Percentiles rank a stretch among this genome's conserved stretches.
Evolutionary conservation across 2,329 filamentous ascomycete genomes (phyloP).

Genomic region (Talaromyces sp.): DNA sequence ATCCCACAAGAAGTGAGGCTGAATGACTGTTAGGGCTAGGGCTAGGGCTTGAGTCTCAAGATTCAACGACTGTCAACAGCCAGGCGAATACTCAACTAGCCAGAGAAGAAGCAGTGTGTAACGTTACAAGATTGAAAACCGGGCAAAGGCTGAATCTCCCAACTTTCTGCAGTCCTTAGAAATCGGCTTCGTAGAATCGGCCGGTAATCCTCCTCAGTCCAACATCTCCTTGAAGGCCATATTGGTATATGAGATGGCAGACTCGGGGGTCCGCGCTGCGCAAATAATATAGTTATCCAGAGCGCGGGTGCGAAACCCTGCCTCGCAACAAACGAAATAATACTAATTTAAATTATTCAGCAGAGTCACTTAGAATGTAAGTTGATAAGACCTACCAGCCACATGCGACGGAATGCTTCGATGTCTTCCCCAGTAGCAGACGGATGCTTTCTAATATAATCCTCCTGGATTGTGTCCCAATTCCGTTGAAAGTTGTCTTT

Average conservation of each 20-base stretch:
- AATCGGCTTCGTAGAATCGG: neutral
- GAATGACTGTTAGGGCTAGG: neutral
- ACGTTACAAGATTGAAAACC: neutral
- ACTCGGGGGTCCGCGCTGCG: conserved; percentile 50
- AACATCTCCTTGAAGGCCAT: neutral
- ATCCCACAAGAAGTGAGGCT: neutral
- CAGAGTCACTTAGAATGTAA: neutral
- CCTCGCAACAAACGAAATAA: conserved; percentile 74
- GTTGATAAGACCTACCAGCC: conserved; percentile 54
- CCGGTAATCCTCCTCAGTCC: neutral
- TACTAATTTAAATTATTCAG: conserved; percentile 47
- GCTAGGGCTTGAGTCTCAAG: neutral
- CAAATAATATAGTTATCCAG: conserved; percentile 72
- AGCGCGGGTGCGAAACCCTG: conserved; percentile 54
- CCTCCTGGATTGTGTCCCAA: conserved; percentile 59
- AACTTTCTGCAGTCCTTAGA: neutral
- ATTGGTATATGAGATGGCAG: conserved; percentile 15
- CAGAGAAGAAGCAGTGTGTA: neutral
- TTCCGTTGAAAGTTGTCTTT: conserved; percentile 63
- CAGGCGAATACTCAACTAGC: neutral
- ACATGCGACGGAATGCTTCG: conserved; percentile 68
- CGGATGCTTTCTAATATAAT: conserved; percentile 57
- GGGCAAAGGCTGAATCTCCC: neutral
- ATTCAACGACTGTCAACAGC: neutral
- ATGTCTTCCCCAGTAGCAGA: conserved; percentile 53